Conservation (phyloP, 768 basidiomycete genomes). For the Candolleomyces eurysporus region DNA sequence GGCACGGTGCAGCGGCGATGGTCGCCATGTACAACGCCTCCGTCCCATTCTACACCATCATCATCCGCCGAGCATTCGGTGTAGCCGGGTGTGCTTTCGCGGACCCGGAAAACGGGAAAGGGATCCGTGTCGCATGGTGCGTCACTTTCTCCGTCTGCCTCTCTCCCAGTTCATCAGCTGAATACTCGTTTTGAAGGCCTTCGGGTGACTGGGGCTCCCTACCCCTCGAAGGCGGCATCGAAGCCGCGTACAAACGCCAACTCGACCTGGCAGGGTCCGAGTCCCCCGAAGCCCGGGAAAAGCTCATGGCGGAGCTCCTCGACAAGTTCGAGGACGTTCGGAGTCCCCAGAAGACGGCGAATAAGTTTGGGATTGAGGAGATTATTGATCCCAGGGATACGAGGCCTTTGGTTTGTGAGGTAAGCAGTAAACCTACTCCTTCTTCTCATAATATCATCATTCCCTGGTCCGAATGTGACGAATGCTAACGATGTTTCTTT, state of each 20-base stretch:
- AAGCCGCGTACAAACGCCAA: conserved; percentile 41
- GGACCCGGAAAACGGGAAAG: conserved; percentile 33
- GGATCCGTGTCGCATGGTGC: conserved; percentile 36
- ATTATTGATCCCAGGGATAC: conserved; percentile 42
- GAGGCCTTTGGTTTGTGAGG: conserved; percentile 34
- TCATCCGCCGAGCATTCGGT: conserved; percentile 38
- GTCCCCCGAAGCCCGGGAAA: conserved; percentile 30
- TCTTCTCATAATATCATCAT: not conserved
- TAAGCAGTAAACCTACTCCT: conserved; percentile 13
- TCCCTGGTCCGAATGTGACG: not conserved
- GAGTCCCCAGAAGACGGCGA: conserved; percentile 36
- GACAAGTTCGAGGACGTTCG: conserved; percentile 35
- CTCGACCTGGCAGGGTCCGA: conserved; percentile 23
- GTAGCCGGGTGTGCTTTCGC: conserved; percentile 39
- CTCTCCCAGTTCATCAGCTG: not conserved
- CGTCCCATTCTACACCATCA: conserved; percentile 35
- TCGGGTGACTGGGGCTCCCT: conserved; percentile 43
- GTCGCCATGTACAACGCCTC: conserved; percentile 36
- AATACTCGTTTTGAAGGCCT: conserved; percentile 23
- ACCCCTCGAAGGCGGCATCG: conserved; percentile 39
- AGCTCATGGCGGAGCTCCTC: conserved; percentile 32
- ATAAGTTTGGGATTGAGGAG: conserved; percentile 39
- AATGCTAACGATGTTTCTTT: not conserved
- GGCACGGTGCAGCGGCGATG: conserved; percentile 36
- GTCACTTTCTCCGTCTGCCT: conserved; percentile 6